Percentiles rank a stretch among this genome's conserved stretches.
Evolutionary conservation across 2,329 filamentous ascomycete species (phyloP).

Genomic region (Dothistroma septosporum): DNA sequence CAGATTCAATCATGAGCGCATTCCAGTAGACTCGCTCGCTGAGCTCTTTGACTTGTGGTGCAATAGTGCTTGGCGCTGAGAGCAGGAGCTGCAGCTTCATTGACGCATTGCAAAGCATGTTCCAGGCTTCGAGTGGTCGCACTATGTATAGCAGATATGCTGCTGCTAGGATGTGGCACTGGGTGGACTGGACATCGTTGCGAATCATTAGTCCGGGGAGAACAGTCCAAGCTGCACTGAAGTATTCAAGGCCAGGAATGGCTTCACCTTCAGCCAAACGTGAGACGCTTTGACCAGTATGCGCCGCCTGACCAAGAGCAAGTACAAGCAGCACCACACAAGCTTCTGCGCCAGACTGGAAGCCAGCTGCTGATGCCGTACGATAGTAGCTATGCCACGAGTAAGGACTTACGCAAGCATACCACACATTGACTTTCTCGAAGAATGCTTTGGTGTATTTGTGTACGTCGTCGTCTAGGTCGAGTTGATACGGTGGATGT

Average conservation of each 20-base stretch:
- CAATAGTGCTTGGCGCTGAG: slow-evolving; percentile 67
- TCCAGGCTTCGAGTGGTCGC: slow-evolving; percentile 79
- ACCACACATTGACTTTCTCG: slow-evolving; percentile 77
- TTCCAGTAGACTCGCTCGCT: slow-evolving; percentile 83
- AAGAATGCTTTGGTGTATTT: slow-evolving; percentile 78
- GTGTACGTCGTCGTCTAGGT: slow-evolving; percentile 18
- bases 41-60: slow-evolving; percentile 65
- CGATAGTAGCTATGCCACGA: slow-evolving; percentile 74
- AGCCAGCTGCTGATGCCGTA: slow-evolving; percentile 68
- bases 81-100: slow-evolving; percentile 76
- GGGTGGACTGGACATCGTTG: slow-evolving; percentile 71
- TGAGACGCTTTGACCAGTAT: slow-evolving; percentile 67
- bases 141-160: slow-evolving; percentile 82
- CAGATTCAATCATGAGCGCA: slow-evolving; percentile 71
- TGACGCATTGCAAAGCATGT: slow-evolving; percentile 67
- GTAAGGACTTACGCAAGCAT: slow-evolving; percentile 78
- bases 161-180: slow-evolving; percentile 75
- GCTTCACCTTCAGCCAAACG: slow-evolving; percentile 64
- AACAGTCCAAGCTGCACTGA: slow-evolving; percentile 73
- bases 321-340: slow-evolving; percentile 77
- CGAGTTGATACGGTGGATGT: slow-evolving; percentile 45
- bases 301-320: slow-evolving; percentile 70
- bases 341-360: slow-evolving; percentile 74
- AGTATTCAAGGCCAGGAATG: slow-evolving; percentile 72
- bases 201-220: slow-evolving; percentile 74